Conservation (phyloP, 2,329 filamentous ascomycete species). For the Trichoderma lentiforme region DNA sequence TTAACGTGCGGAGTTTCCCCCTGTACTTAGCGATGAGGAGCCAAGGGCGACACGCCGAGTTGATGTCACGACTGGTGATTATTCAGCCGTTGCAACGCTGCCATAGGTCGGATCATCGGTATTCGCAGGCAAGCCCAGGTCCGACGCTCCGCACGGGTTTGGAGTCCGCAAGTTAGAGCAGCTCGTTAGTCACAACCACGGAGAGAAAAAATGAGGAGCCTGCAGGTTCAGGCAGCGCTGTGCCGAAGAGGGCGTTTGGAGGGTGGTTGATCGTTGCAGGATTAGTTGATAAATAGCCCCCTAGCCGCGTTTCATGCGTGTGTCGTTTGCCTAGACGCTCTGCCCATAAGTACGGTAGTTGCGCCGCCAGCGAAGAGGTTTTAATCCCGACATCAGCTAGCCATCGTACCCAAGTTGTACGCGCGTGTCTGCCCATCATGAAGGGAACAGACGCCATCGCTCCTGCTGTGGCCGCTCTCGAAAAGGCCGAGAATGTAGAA, state of each 20-base stretch:
- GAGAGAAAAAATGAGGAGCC: not conserved
- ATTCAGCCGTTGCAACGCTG: not conserved
- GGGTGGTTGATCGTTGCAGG: not conserved
- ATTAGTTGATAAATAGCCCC: not conserved
- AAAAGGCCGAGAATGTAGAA: constrained; percentile 26
- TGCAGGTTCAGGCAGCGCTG: not conserved
- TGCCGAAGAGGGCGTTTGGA: not conserved
- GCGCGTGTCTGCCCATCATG: not conserved
- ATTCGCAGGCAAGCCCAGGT: not conserved
- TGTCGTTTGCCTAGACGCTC: not conserved
- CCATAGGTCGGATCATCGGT: constrained; percentile 13
- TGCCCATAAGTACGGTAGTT: not conserved
- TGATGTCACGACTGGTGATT: constrained; percentile 10
- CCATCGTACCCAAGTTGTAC: not conserved
- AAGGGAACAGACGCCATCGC: not conserved
- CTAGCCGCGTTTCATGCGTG: constrained; percentile 2
- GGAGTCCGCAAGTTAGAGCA: constrained; percentile 2
- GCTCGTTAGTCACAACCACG: not conserved
- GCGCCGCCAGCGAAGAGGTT: not conserved
- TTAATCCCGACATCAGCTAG: not conserved
- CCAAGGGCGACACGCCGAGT: not conserved
- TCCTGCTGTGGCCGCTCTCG: constrained; percentile 23
- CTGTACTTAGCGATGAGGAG: not conserved
- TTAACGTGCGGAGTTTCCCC: constrained; percentile 9
- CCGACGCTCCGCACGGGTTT: constrained; percentile 10